A percentile compares a stretch with the other conserved stretches of the same genome.
phyloP scores from a whole-genome alignment of 495 filamentous ascomycete species.

The Bryoglossum gracile region DNA sequence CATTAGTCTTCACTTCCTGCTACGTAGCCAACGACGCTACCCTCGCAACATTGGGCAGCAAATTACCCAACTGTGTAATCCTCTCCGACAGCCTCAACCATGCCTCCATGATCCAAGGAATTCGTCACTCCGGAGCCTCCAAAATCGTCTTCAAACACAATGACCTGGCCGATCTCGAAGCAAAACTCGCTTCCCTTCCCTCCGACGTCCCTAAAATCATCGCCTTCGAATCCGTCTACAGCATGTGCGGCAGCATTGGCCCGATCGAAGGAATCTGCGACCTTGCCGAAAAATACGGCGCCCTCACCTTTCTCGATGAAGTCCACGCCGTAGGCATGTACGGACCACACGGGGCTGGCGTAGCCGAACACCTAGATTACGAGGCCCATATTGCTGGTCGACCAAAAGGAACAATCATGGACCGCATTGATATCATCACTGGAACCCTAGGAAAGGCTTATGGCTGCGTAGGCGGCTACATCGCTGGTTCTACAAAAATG shows the following conservation, averaged over 20 bases:
- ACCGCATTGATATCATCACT: conserved; percentile 94
- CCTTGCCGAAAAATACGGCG: conserved; percentile 93
- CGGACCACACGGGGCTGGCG: conserved; percentile 89
- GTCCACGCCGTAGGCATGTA: conserved; percentile 99
- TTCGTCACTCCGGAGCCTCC: conserved; percentile 89
- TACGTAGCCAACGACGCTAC: conserved; percentile 98
- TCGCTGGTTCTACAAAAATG: conserved; percentile 80
- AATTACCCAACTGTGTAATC: conserved; percentile 93
- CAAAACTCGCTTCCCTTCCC: conserved; percentile 82
- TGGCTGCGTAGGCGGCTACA: conserved; percentile 95
- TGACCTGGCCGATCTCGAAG: conserved; percentile 80
- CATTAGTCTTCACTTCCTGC: conserved; percentile 92
- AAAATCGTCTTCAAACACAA: conserved; percentile 99
- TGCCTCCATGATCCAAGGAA: conserved; percentile 98
- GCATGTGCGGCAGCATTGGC: conserved; percentile 96
- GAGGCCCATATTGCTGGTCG: conserved; percentile 61
- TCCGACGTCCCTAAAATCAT: conserved; percentile 89
- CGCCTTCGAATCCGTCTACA: conserved; percentile 96
- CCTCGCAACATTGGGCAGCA: conserved; percentile 89
- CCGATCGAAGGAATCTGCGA: conserved; percentile 95
- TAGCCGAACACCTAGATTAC: conserved; percentile 95
- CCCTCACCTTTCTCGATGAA: conserved; percentile 95
- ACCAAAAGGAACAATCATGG: conserved; percentile 82
- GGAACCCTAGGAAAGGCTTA: conserved; percentile 97
- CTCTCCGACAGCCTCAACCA: conserved; percentile 94